phyloP scores from a whole-genome alignment of 108 stramenopile species.

The Asterionellopsis glacialis region DNA sequence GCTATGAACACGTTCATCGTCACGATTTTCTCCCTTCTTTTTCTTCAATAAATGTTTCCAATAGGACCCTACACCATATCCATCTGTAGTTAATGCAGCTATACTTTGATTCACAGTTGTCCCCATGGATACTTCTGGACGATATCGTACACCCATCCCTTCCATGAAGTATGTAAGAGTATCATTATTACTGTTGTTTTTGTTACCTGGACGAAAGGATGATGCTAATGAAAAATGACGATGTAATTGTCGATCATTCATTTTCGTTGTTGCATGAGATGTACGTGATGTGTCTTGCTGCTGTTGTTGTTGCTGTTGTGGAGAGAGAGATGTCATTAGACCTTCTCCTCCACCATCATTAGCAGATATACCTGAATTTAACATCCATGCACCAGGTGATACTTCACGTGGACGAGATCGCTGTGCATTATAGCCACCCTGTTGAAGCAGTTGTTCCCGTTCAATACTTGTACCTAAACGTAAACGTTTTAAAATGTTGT shows the following conservation, averaged over 20 bases:
- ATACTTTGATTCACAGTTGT: constrained; percentile 50
- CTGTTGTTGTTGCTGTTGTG: background rate
- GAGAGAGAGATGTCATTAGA: constrained; percentile 44
- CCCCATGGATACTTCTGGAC: constrained; percentile 58
- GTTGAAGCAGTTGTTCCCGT: constrained; percentile 45
- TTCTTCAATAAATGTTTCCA: constrained; percentile 33
- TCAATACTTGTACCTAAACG: constrained; percentile 54
- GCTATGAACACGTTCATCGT: background rate
- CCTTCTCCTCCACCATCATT: constrained; percentile 14
- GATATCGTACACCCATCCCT: constrained; percentile 65
- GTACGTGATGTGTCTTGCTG: too few relatives aligned
- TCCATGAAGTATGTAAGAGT: constrained; percentile 48
- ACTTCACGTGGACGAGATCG: constrained; percentile 22
- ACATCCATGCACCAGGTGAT: constrained; percentile 54
- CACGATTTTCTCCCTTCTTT: too few relatives aligned
- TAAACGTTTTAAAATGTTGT: too few relatives aligned
- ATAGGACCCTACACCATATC: constrained; percentile 54
- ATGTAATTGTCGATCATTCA: constrained; percentile 47
- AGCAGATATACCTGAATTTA: too few relatives aligned
- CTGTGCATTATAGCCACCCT: constrained; percentile 12
- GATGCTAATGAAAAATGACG: constrained; percentile 70
- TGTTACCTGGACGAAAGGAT: constrained; percentile 41
- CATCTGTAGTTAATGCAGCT: constrained; percentile 29
- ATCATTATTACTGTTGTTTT: constrained; percentile 5
- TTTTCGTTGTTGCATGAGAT: background rate